Base-by-base conservation (phyloP, 2,329 filamentous ascomycete species). In the Pezicula rhizophila region DNA sequence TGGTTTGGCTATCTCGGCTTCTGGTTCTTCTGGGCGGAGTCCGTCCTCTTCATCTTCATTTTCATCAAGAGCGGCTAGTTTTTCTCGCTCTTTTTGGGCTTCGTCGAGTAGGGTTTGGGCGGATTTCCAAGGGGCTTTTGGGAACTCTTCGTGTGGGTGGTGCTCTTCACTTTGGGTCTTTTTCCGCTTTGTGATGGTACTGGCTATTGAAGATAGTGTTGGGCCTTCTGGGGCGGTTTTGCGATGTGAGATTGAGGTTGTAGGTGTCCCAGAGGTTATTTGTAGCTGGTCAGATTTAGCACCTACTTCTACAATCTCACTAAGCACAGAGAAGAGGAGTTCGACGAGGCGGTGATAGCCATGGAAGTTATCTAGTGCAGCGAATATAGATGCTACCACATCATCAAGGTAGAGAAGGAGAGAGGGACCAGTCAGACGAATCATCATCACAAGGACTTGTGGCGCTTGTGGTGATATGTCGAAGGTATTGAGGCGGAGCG, bases 371-470 rank as follows among this genome's bases (percentile, higher is more conserved):
- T 96, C 90, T n/a, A 99, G 71, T 0, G 91, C 89, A 0, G 87
- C 86, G 65, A 99, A 97, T 35, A 99, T 89, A 1, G 89, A 92
- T 4, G 84, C 86, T 3, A 97, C 83, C 1, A 96, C 80, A 62
- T 99, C 93, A 61, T 97, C 92, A 2, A 99, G 73, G 62, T 91
- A 96, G 0, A 91, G 90, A 10, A 99, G 75, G 18, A 99, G 67
- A 7, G 76, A 77, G 1, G 90, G 83, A 0, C 93, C 93, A 15
- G 90, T 89, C 12, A 99, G 77, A 23, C 80, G 83, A 52, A 97
- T 83, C 87, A 97, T 95, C 91, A 99, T 96, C 6, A 86, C 78
- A 43, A 99, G 69, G 2, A 97, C 93, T 57, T 92, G 87, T 2
- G 91, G 90, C 3, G 89, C 90, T 54, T 95, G 87, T 1, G 92